Conservation (phyloP, 495 filamentous ascomycete genomes). For the Hamigera avellanea region DNA sequence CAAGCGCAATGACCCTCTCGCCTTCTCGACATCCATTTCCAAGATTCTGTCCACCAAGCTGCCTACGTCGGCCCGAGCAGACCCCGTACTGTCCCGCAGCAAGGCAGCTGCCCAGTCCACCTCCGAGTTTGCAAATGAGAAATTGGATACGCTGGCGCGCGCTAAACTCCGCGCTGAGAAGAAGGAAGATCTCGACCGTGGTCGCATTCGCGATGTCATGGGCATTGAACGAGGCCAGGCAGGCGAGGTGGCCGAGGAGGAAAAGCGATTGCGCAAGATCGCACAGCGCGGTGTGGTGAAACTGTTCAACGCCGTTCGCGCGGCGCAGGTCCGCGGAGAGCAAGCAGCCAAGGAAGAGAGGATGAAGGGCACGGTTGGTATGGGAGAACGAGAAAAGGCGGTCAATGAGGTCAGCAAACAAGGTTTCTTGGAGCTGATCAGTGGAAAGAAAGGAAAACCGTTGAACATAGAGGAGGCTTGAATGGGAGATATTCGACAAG, state of each 20-base stretch:
- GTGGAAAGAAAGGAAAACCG: constrained; percentile 39
- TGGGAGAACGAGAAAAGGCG: constrained; percentile 63
- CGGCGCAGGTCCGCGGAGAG: constrained; percentile 75
- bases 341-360: constrained; percentile 58
- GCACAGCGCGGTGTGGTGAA: constrained; percentile 88
- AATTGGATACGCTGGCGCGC: constrained; percentile 70
- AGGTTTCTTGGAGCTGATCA: constrained; percentile 86
- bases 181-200: constrained; percentile 71
- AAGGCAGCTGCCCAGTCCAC: constrained; percentile 52
- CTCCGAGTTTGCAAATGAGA: constrained; percentile 54
- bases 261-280: constrained; percentile 70
- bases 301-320: constrained; percentile 89
- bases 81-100: constrained; percentile 81
- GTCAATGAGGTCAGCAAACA: constrained; percentile 93
- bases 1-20: constrained; percentile 82
- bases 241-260: constrained; percentile 56
- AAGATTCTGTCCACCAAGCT: constrained; percentile 86
- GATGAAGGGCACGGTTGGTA: constrained; percentile 63
- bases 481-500: constrained; percentile 6
- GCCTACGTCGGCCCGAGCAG: constrained; percentile 61
- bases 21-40: constrained; percentile 82
- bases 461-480: constrained; percentile 39
- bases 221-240: constrained; percentile 34
- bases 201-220: constrained; percentile 75
- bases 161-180: constrained; percentile 70